Percentiles rank a stretch among this genome's conserved stretches.
phyloP scores from a whole-genome alignment of 2,329 filamentous ascomycete species.

The Pseudogymnoascus sp. region DNA sequence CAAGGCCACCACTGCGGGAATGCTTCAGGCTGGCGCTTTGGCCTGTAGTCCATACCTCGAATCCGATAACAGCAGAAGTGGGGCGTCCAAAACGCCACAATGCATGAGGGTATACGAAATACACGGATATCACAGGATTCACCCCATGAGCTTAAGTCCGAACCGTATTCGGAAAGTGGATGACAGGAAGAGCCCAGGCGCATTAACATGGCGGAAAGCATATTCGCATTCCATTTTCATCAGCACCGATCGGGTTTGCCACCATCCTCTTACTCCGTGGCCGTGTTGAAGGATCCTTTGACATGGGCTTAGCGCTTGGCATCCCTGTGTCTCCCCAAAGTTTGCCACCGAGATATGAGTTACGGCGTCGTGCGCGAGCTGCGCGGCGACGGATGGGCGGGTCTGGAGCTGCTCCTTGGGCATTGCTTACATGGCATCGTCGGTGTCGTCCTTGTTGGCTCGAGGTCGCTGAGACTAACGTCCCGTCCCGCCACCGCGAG shows the following conservation, averaged over 20 bases:
- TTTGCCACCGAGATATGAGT: neutral
- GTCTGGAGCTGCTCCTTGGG: neutral
- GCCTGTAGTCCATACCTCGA: neutral
- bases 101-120: neutral
- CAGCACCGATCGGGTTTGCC: neutral
- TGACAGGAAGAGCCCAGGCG: neutral
- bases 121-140: neutral
- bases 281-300: neutral
- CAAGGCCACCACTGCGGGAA: neutral
- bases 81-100: neutral
- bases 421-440: neutral
- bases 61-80: neutral
- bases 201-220: neutral
- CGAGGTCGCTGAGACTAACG: neutral
- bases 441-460: neutral
- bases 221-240: neutral
- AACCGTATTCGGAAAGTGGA: neutral
- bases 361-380: neutral
- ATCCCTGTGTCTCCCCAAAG: neutral
- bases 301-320: neutral
- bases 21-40: neutral
- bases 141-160: neutral
- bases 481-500: conserved; percentile 2
- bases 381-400: neutral
- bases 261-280: neutral